Evolutionary conservation across 2,329 filamentous ascomycete species (phyloP).

Genomic region (Diplodia intermedia): DNA sequence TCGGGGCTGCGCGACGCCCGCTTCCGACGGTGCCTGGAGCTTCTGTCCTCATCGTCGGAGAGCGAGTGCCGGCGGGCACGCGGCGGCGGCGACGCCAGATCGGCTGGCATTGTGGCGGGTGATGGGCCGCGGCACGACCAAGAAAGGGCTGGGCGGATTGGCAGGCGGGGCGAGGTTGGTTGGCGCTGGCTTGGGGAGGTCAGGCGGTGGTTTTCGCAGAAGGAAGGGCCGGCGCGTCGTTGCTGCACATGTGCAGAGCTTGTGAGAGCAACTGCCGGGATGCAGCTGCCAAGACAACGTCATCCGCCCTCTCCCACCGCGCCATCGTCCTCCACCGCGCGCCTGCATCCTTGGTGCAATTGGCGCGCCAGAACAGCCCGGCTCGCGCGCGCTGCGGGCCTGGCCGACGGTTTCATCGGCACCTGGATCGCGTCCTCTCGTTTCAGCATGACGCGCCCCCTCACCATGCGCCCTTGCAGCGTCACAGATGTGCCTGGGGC

Average conservation of each 20-base stretch:
- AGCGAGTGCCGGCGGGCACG: slow-evolving; percentile 7
- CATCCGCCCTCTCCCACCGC: not conserved
- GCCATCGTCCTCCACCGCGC: not conserved
- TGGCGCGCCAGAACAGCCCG: slow-evolving; percentile 19
- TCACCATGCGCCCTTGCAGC: slow-evolving; percentile 18
- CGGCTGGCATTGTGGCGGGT: slow-evolving; percentile 8
- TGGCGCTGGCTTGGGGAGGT: slow-evolving; percentile 6
- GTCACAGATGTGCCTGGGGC: slow-evolving; percentile 18
- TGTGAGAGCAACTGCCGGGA: not conserved
- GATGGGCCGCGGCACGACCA: not conserved
- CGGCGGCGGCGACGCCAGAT: slow-evolving; percentile 16
- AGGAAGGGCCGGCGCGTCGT: slow-evolving; percentile 7
- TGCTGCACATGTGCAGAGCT: slow-evolving; percentile 3
- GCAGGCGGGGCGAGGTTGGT: not conserved
- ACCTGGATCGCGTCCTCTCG: slow-evolving; percentile 2
- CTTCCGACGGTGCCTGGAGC: slow-evolving; percentile 33
- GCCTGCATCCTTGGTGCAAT: slow-evolving; percentile 11
- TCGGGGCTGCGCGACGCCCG: slow-evolving; percentile 40
- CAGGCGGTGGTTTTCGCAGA: slow-evolving; percentile 4
- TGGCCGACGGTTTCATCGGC: slow-evolving; percentile 15
- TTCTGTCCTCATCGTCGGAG: slow-evolving; percentile 18
- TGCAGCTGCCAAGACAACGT: slow-evolving; percentile 23
- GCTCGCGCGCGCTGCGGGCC: not conserved
- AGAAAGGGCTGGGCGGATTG: slow-evolving; percentile 4
- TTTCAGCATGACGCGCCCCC: slow-evolving; percentile 28